Evolutionary conservation across 2,329 filamentous ascomycete species (phyloP), one percentile per base, ranked within the genome.

Genomic region (Phialocephala subalpina): DNA sequence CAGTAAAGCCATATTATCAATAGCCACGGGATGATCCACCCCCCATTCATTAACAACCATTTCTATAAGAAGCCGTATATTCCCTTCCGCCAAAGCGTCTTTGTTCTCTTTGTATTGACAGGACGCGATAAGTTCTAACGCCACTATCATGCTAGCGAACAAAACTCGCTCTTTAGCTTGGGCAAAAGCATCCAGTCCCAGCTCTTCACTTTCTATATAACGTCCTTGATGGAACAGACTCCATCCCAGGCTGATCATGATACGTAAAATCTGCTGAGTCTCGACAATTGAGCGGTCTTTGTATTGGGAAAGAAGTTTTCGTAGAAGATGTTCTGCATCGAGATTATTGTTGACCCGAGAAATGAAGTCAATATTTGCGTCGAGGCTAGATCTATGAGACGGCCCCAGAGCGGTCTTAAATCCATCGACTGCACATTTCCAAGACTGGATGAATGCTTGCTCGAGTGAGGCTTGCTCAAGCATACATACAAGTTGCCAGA

Each of bases 161-260:
- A 33, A 9, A 9, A 5, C 9, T 33, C 9, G 29, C 29, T 4
- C 9, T 33, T 33, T 9, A 9, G 29, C 29, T 33, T 33, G 29
- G 29, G 9, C 29, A 62, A 65, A 45, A 47, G 69, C 66, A 56
- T 66, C 12, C 56, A 42, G 42, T 60, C 58, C 67, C 58, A 71
- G 64, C 56, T 58, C 61, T 61, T 67, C 55, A 2, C 49, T 67
- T 66, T 70, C 65, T 38, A 63, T n/a, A 67, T 70, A 60, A 42
- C 55, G 67, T 60, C 63, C 52, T 60, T 71, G 69, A 66, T 45
- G 62, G 40, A 63, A 68, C 58, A 69, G 45, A 66, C 66, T 69
- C 66, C 66, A 58, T 59, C 66, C 69, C 20, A 70, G 60, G 58
- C 68, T 66, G 58, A 69, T 65, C 61, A 70, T 68, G 42, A 69